These are phyloP conservation scores for Gardenia jasminoides DNA, from an alignment of 257 asterid genomes.

Conservation along the genomic window DNA sequence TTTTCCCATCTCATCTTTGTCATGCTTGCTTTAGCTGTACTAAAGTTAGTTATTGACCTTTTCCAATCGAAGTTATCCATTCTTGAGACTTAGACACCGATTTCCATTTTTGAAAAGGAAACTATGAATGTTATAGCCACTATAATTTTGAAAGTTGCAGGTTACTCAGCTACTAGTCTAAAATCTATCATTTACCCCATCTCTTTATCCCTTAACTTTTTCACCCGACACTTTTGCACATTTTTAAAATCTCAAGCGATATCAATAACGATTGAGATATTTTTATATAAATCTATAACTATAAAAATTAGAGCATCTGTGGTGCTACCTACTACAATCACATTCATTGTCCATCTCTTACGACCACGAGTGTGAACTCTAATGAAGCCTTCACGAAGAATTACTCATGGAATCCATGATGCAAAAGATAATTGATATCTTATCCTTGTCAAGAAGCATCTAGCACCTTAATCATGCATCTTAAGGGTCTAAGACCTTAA, in stretches of 20 bases:
- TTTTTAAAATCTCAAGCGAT: too few relatives aligned
- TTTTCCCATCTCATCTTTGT: not conserved
- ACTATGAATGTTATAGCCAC: too few relatives aligned
- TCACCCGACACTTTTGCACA: too few relatives aligned
- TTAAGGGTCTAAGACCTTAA: not conserved
- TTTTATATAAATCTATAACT: too few relatives aligned
- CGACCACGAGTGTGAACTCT: not conserved
- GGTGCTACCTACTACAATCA: too few relatives aligned
- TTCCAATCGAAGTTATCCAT: not conserved
- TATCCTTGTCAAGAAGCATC: not conserved
- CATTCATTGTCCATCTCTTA: not conserved
- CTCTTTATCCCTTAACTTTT: too few relatives aligned
- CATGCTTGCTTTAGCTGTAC: conserved; percentile 4
- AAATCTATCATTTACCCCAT: too few relatives aligned
- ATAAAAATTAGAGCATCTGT: too few relatives aligned
- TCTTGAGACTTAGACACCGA: not conserved
- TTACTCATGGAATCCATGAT: not conserved
- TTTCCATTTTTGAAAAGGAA: not conserved
- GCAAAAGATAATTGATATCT: conserved; percentile 14
- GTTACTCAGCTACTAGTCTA: too few relatives aligned
- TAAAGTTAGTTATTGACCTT: not conserved
- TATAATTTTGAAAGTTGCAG: too few relatives aligned
- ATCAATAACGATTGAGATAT: too few relatives aligned
- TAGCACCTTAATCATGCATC: not conserved
- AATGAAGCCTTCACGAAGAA: not conserved